Base-by-base conservation (phyloP, 768 basidiomycete genomes). In the Suillus variegatus region DNA sequence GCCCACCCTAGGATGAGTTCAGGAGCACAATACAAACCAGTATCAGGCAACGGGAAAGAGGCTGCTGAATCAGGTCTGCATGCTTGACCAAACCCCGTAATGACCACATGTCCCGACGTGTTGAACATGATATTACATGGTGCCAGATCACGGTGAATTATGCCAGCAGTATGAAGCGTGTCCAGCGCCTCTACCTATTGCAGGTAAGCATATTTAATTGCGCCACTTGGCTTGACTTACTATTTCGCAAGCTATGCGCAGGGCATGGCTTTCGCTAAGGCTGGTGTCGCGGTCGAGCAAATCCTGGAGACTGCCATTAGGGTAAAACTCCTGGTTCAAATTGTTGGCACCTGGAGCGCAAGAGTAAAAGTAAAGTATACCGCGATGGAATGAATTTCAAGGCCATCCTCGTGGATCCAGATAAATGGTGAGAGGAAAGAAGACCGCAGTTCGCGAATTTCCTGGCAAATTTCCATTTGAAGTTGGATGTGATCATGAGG, bases 1-100 rank as follows among this genome's bases (percentile, higher is more conserved):
- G 76, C 70, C 88, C 88, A 89, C 0, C 84, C 84, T 10, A 88
- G 75, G 14, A 86, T 65, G 0, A 85, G 65, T 67, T 88, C 87
- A 1, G 88, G 87, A 5, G 87, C 85, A 25, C 75, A 78, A 68
- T 82, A 85, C 49, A 69, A 70, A 40, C 64, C 52, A 40, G 64
- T 65, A 10, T 58, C 61, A 49, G 63, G 60, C 5, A 25, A 12
- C 22, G 63, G 47, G 49, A 47, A 57, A 47, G 10, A 47, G 32
- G 32, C 62, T 32, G 28, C 14, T 54, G 69, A 43, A 35, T 61
- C 35, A 51, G 56, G 54, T 63, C 76, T 70, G 60, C 76, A 70
- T n/a, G 84, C 79, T 51, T 69, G 69, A 18, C 75, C 78, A 64
- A 86, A 82, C 22, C 79, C 80, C 8, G 79, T 77, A 3, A 87